Evolutionary conservation across 208 protist species (phyloP).

Genomic region (Naegleria lovaniensis): DNA sequence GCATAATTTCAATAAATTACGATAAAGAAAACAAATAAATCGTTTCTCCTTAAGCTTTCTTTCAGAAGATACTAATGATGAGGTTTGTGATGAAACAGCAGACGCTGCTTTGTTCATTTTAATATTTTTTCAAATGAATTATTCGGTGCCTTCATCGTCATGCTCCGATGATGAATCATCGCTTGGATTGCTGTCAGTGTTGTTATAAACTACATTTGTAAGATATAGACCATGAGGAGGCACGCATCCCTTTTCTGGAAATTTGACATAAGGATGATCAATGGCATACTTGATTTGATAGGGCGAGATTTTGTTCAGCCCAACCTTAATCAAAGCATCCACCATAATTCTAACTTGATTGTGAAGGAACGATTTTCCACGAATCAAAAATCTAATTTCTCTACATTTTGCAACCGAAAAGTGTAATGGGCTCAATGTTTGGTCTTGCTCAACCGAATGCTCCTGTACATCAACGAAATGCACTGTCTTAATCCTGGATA

Average conservation of each 20-base stretch:
- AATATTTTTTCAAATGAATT: background rate
- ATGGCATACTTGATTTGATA: background rate
- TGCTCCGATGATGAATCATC: background rate
- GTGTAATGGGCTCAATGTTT: background rate
- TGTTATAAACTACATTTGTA: background rate
- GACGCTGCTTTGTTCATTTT: background rate
- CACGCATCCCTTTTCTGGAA: background rate
- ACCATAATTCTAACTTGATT: conserved; percentile 10
- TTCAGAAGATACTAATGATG: too few relatives aligned
- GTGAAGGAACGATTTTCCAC: background rate
- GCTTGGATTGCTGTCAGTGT: background rate
- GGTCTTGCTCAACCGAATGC: background rate
- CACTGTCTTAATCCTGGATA: background rate
- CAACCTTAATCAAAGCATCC: background rate
- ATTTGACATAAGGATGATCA: background rate
- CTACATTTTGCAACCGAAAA: background rate
- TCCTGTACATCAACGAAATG: background rate
- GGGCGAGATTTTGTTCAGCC: background rate
- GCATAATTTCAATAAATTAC: background rate
- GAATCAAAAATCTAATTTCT: background rate
- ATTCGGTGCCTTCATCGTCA: background rate
- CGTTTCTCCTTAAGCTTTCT: background rate
- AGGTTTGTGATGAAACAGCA: too few relatives aligned
- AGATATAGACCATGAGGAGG: background rate
- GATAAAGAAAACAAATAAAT: background rate